These are phyloP conservation scores for Lyophyllum semitale DNA, from an alignment of 768 basidiomycete species.

Conservation along the genomic window DNA sequence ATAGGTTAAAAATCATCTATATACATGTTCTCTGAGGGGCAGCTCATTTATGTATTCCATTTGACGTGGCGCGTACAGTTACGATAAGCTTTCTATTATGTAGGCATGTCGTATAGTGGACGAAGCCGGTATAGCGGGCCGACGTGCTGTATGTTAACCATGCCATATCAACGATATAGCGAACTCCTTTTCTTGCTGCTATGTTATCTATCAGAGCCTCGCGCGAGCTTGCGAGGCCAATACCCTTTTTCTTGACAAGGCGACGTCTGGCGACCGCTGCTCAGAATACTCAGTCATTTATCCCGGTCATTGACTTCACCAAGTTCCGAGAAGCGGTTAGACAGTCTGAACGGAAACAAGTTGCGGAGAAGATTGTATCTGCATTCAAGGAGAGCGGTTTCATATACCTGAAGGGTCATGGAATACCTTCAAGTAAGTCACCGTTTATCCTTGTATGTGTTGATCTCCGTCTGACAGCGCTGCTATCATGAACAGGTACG, in stretches of 20 bases:
- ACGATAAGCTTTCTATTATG: too few species aligned
- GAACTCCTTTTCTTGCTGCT: neutral
- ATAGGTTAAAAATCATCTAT: conserved; percentile 13
- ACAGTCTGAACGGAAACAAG: conserved; percentile 53
- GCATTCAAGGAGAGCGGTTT: conserved; percentile 85
- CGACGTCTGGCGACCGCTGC: conserved; percentile 30
- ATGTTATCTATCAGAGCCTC: conserved; percentile 30
- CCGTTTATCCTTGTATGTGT: neutral
- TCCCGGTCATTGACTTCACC: conserved; percentile 80
- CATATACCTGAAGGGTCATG: conserved; percentile 75
- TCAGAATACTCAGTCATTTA: conserved; percentile 41
- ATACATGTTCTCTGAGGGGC: neutral
- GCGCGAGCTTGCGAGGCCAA: conserved; percentile 19
- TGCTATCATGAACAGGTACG: conserved; percentile 29
- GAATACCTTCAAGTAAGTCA: conserved; percentile 52
- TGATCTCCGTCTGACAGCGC: neutral
- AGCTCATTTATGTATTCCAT: neutral
- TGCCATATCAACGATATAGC: neutral
- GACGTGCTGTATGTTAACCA: neutral
- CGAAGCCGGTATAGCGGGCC: neutral
- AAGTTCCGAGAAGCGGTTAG: conserved; percentile 59
- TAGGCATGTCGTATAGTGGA: neutral
- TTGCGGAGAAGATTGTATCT: conserved; percentile 68
- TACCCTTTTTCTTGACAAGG: conserved; percentile 9
- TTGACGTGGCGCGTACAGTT: too few species aligned